phyloP scores from a whole-genome alignment of 306 rosid species.

The Glycyrrhiza uralensis region DNA sequence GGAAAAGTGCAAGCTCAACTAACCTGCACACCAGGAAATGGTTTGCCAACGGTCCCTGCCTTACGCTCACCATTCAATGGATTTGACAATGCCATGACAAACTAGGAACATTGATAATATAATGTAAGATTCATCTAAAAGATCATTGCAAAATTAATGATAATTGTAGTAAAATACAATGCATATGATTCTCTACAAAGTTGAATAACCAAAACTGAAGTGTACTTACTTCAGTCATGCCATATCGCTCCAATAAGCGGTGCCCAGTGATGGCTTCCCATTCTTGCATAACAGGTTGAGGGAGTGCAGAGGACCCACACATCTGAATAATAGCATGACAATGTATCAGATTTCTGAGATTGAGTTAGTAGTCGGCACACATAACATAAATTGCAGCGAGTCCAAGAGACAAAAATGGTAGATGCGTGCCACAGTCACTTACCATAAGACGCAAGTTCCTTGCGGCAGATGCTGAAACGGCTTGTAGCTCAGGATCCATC shows the following conservation, averaged over 20 bases:
- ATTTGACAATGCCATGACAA: constrained; percentile 94
- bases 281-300: constrained; percentile 81
- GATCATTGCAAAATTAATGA: background rate
- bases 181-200: background rate
- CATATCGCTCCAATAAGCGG: constrained; percentile 87
- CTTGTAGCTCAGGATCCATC: constrained; percentile 75
- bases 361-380: constrained; percentile 6
- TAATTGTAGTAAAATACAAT: constrained; percentile 1
- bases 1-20: constrained; percentile 23
- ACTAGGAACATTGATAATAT: constrained; percentile 48
- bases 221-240: constrained; percentile 88
- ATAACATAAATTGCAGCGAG: background rate
- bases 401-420: background rate
- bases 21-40: constrained; percentile 91
- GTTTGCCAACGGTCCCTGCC: constrained; percentile 91
- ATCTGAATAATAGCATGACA: constrained; percentile 46
- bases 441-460: constrained; percentile 94
- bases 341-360: background rate
- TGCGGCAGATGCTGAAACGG: constrained; percentile 73
- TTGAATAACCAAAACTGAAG: constrained; percentile 19
- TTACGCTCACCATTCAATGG: constrained; percentile 85
- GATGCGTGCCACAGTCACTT: constrained; percentile 12
- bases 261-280: constrained; percentile 91
- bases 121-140: constrained; percentile 18
- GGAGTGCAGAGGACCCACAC: constrained; percentile 99